Conservation (phyloP, 208 protist species). For the Wallacemonas collosoma region DNA sequence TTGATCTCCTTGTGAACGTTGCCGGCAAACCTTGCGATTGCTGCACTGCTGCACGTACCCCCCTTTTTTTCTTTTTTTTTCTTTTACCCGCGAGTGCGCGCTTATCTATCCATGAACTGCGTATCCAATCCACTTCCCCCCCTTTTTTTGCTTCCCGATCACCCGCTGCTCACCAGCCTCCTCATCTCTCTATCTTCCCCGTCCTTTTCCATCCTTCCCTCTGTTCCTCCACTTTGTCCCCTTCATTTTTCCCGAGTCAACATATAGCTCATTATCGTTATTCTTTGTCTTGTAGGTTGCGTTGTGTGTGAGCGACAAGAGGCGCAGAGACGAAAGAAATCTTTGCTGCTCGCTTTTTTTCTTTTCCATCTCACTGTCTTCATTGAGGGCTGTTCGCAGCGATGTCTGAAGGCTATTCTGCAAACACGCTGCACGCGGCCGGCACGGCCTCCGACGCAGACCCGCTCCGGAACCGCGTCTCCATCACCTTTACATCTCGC, state of each 20-base stretch:
- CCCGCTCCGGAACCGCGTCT: constrained; percentile 41
- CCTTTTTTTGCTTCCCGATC: constrained; percentile 19
- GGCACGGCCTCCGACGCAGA: constrained; percentile 46
- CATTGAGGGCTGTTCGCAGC: too few relatives aligned
- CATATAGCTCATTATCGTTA: constrained; percentile 12
- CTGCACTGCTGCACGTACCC: not conserved
- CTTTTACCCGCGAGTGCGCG: not conserved
- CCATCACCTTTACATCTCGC: constrained; percentile 40
- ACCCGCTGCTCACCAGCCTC: too few relatives aligned
- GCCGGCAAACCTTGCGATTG: not conserved
- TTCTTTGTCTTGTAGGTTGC: not conserved
- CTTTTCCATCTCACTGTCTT: not conserved
- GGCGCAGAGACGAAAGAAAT: too few relatives aligned
- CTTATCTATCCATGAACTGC: not conserved
- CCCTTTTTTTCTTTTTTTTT: constrained; percentile 3
- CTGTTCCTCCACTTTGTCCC: constrained; percentile 1
- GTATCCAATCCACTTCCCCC: constrained; percentile 7
- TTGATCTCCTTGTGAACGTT: too few relatives aligned
- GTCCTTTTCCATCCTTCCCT: too few relatives aligned
- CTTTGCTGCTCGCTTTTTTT: not conserved
- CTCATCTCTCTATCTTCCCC: too few relatives aligned
- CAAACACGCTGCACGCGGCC: constrained; percentile 45
- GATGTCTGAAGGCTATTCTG: constrained; percentile 70
- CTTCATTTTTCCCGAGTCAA: constrained; percentile 14
- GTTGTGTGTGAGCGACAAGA: too few relatives aligned